These are phyloP conservation scores for Paramyrothecium sp. DNA, from an alignment of 2,329 filamentous ascomycete species.

Conservation along the genomic window DNA sequence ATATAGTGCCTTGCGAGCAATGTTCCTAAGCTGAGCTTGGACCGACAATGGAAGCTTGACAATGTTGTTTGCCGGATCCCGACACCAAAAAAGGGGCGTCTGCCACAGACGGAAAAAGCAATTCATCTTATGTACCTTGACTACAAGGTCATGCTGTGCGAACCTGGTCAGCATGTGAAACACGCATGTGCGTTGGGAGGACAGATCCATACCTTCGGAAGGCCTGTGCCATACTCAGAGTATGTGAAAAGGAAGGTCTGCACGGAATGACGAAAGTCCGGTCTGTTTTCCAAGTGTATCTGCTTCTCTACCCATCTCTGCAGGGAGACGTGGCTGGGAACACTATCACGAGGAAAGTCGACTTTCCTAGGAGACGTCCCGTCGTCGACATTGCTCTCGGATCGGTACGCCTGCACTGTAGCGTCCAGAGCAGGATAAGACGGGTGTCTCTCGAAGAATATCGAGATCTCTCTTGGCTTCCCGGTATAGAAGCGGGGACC, in stretches of 20 bases:
- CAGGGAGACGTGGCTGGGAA: conserved; percentile 32
- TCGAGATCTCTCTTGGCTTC: conserved; percentile 31
- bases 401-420: conserved; percentile 35
- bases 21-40: conserved; percentile 36
- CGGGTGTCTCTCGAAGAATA: conserved; percentile 32
- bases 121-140: conserved; percentile 43
- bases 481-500: conserved; percentile 34
- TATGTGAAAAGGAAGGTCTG: conserved; percentile 37
- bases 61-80: conserved; percentile 34
- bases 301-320: conserved; percentile 36
- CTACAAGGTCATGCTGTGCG: conserved; percentile 37
- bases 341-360: conserved; percentile 33
- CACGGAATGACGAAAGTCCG: conserved; percentile 29
- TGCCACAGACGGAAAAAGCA: conserved; percentile 51
- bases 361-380: conserved; percentile 28
- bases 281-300: conserved; percentile 29
- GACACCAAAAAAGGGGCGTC: conserved; percentile 39
- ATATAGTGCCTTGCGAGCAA: conserved; percentile 35
- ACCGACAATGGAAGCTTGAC: conserved; percentile 36
- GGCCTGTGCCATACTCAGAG: conserved; percentile 28
- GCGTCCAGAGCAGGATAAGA: conserved; percentile 37
- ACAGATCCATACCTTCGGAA: conserved; percentile 35
- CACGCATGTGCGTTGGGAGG: neutral
- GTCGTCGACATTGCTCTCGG: conserved; percentile 26
- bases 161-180: neutral